Evolutionary conservation across 1,284 basidiomycete species (phyloP).

Genomic region (Cryptococcus hybrid): DNA sequence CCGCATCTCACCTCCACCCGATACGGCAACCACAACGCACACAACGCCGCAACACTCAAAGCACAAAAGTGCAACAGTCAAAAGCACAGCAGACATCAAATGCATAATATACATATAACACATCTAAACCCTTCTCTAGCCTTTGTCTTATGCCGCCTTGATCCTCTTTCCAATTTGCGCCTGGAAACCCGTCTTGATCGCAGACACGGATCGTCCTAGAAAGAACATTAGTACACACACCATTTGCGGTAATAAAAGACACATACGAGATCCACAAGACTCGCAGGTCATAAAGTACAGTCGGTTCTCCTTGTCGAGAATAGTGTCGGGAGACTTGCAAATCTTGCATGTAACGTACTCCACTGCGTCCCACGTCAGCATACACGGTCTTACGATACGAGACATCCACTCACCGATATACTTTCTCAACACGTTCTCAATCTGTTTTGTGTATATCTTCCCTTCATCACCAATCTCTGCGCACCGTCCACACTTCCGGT

Average conservation of each 20-base stretch:
- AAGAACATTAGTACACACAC: background rate
- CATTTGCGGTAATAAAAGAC: background rate
- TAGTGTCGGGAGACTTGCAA: slow-evolving; percentile 97
- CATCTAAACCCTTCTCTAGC: background rate
- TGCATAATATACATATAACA: slow-evolving; percentile 3
- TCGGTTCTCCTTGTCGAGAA: slow-evolving; percentile 95
- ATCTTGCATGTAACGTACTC: slow-evolving; percentile 99
- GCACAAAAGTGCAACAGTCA: background rate
- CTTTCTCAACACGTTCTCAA: slow-evolving; percentile 93
- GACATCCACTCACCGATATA: slow-evolving; percentile 77
- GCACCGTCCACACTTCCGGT: slow-evolving; percentile 93
- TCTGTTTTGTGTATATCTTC: slow-evolving; percentile 97
- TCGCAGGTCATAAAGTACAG: slow-evolving; percentile 99
- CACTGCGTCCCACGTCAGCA: slow-evolving; percentile 55
- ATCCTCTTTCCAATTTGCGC: slow-evolving; percentile 78
- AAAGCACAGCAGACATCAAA: background rate
- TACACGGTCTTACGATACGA: background rate
- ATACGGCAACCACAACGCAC: too few relatives aligned
- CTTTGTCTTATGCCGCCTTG: slow-evolving; percentile 24
- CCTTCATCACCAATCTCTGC: slow-evolving; percentile 92
- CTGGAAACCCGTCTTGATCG: slow-evolving; percentile 99
- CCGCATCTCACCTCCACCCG: too few relatives aligned
- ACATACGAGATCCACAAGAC: slow-evolving; percentile 76
- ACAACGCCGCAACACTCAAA: background rate
- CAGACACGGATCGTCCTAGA: slow-evolving; percentile 74